A percentile compares a stretch with the other conserved stretches of the same genome.
phyloP scores from a whole-genome alignment of 352 stramenopile genomes.

The Plasmopara viticola region DNA sequence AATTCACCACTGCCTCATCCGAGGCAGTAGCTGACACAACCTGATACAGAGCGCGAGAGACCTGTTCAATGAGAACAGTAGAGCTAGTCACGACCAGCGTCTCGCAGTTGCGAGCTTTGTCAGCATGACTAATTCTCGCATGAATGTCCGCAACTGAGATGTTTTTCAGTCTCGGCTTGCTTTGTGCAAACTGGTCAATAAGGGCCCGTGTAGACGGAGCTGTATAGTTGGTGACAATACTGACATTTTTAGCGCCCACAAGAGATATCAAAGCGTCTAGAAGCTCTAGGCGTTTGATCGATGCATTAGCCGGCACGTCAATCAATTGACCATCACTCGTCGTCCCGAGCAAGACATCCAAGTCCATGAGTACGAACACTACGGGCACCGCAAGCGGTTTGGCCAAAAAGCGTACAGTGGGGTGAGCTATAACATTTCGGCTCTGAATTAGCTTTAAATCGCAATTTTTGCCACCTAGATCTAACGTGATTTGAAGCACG shows the following conservation, averaged over 20 bases:
- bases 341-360: slow-evolving; percentile 21
- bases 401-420: slow-evolving; percentile 41
- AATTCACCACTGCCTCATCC: slow-evolving; percentile 16
- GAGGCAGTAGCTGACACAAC: slow-evolving; percentile 8
- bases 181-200: slow-evolving; percentile 7
- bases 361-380: slow-evolving; percentile 23
- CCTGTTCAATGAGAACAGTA: slow-evolving; percentile 11
- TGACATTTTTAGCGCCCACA: slow-evolving; percentile 20
- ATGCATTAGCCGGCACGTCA: slow-evolving; percentile 16
- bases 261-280: slow-evolving; percentile 15
- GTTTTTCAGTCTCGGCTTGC: slow-evolving; percentile 7
- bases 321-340: slow-evolving; percentile 7
- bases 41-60: slow-evolving; percentile 20
- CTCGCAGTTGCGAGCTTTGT: slow-evolving; percentile 18
- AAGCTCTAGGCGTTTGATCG: slow-evolving; percentile 13
- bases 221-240: slow-evolving; percentile 23
- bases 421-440: slow-evolving; percentile 59
- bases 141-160: slow-evolving; percentile 12
- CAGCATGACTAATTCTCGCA: background rate
- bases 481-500: slow-evolving; percentile 60
- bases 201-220: slow-evolving; percentile 17
- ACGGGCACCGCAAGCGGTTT: slow-evolving; percentile 30
- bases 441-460: slow-evolving; percentile 84
- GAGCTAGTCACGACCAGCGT: slow-evolving; percentile 24
- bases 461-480: slow-evolving; percentile 56